Base-by-base conservation (phyloP, 805 yeast genomes). In the Starmerella tilneyi region DNA sequence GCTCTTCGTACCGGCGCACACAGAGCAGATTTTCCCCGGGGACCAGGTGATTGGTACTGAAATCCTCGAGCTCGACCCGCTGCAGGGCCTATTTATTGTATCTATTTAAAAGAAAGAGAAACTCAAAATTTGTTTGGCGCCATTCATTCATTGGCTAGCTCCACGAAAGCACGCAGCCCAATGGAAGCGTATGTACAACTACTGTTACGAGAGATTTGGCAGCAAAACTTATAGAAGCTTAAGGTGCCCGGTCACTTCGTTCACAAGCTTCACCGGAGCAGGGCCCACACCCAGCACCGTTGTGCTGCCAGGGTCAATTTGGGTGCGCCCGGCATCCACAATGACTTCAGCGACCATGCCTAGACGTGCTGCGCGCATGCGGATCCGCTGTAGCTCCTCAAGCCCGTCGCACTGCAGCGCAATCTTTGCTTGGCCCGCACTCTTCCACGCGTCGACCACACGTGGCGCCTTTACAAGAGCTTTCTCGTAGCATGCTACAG, bases 201-300 rank as follows among this genome's bases (percentile, higher is more conserved):
- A 24, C 3, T 9, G 12, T 2, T 3, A 24, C 27, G 27, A 9
- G 9, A 24, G 12, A 24, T 12, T 2, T 24, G 12, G 12, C 9
- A 22, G 23, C 19, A 8, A 12, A 12, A 9, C 9, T 41, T 63
- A 85, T 58, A 82, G 84, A 48, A 89, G 67, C 60, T 81, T 84
- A 56, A 89, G 69, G 21, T 72, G 79, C 13, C 84, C 80, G 1
- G 97, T 88, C 44, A 89, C 76, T 59, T 79, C 76, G 61, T 92
- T 96, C 49, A 89, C 63, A 0, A 80, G 77, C 0, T 71, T 55
- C 38, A 59, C 84, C 19, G 97, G 96, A 16, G 96, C 97, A 1
- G 99, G 99, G 0, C 99, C 99, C 22, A 92, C 61, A 1, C 97
- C 98, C n/a, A 92, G 65, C 1, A 92, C 97, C 0, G 98, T 92